Evolutionary conservation across 2,329 filamentous ascomycete genomes (phyloP).

Genomic region (Venturiaceae sp.): DNA sequence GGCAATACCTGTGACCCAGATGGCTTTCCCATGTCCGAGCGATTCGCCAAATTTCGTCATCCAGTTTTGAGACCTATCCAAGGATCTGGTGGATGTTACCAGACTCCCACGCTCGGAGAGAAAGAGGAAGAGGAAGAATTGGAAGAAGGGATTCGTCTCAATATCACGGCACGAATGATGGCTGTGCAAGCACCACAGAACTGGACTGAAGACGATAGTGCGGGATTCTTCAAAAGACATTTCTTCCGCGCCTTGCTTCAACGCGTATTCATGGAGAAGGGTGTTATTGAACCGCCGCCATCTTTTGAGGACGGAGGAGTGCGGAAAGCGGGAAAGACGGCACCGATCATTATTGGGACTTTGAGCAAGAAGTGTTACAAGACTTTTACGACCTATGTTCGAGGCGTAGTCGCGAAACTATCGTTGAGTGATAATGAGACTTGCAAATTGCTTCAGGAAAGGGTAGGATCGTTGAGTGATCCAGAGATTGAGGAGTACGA

Average conservation of each 20-base stretch:
- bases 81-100: conserved; percentile 30
- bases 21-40: conserved; percentile 85
- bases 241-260: conserved; percentile 88
- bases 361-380: conserved; percentile 70
- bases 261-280: conserved; percentile 80
- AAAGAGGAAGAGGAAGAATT: not conserved
- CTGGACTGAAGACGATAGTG: conserved; percentile 75
- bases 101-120: not conserved
- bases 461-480: conserved; percentile 61
- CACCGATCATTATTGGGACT: conserved; percentile 65
- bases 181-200: conserved; percentile 91
- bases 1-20: conserved; percentile 71
- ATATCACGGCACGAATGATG: conserved; percentile 98
- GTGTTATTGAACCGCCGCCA: conserved; percentile 55
- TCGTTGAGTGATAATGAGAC: conserved; percentile 18
- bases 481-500: conserved; percentile 68
- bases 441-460: conserved; percentile 33
- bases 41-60: conserved; percentile 42
- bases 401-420: conserved; percentile 71
- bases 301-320: conserved; percentile 6
- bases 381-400: conserved; percentile 67
- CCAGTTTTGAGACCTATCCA: conserved; percentile 11
- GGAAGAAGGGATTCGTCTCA: conserved; percentile 62
- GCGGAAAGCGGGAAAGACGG: not conserved
- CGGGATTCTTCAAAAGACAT: conserved; percentile 83